phyloP scores from a whole-genome alignment of 441 rosid genomes.

The Bocquillonia castaneifolia region DNA sequence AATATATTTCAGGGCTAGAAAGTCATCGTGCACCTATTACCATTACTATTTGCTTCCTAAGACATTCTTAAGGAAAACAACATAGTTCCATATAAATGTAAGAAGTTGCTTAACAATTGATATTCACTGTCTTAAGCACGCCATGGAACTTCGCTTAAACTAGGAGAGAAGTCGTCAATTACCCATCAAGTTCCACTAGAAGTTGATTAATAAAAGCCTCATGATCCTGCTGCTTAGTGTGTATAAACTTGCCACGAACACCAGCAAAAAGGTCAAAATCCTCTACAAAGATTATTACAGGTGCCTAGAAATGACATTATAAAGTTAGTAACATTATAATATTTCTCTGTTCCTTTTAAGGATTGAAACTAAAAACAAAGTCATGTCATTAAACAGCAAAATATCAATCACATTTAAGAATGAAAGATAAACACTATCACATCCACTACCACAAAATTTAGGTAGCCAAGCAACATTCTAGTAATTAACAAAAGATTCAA shows the following conservation, averaged over 20 bases:
- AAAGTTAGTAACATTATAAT: constrained; percentile 17
- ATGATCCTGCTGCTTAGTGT: constrained; percentile 91
- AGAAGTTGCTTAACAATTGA: too few relatives aligned
- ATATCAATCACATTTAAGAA: not conserved
- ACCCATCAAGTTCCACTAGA: constrained; percentile 99
- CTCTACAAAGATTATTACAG: constrained; percentile 93
- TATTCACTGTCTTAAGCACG: constrained; percentile 14
- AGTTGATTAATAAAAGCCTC: constrained; percentile 98
- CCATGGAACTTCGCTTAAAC: not conserved
- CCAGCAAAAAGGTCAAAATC: constrained; percentile 98
- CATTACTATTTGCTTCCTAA: constrained; percentile 2
- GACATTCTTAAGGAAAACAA: not conserved
- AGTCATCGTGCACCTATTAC: not conserved
- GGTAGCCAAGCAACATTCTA: not conserved
- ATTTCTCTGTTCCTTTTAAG: constrained; percentile 5
- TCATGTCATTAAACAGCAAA: not conserved
- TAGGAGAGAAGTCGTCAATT: constrained; percentile 28
- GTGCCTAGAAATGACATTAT: constrained; percentile 59
- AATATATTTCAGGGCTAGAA: too few relatives aligned
- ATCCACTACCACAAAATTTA: constrained; percentile 1
- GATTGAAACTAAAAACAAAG: constrained; percentile 3
- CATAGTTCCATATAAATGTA: not conserved
- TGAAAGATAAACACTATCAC: not conserved
- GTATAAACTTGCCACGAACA: constrained; percentile 92
- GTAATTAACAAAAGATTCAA: not conserved